These are phyloP conservation scores for Vitis rotundifolia DNA, from an alignment of 164 flowering plant genomes.

Conservation along the genomic window DNA sequence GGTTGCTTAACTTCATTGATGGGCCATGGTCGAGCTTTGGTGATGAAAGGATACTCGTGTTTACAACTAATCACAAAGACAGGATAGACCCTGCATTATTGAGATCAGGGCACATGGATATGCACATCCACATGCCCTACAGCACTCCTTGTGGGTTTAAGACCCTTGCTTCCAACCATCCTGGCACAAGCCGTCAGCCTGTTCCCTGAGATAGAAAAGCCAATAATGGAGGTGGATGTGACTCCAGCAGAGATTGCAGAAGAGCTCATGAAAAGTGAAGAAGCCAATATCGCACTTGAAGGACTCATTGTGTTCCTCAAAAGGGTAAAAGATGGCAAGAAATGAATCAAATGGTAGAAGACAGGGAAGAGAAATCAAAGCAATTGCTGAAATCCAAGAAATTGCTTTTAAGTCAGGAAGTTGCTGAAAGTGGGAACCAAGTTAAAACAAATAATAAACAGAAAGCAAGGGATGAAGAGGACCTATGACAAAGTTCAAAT, in stretches of 20 bases:
- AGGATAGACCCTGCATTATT: slow-evolving; percentile 28
- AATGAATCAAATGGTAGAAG: background rate
- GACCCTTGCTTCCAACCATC: slow-evolving; percentile 24
- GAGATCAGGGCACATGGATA: slow-evolving; percentile 28
- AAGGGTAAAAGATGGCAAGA: background rate
- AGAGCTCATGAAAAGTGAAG: slow-evolving; percentile 25
- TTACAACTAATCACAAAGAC: slow-evolving; percentile 27
- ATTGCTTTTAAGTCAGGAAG: too few relatives aligned
- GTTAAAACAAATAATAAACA: too few relatives aligned
- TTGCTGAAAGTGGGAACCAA: too few relatives aligned
- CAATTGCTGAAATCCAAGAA: too few relatives aligned
- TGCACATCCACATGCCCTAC: slow-evolving; percentile 31
- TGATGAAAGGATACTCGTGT: slow-evolving; percentile 29
- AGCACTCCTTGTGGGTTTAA: slow-evolving; percentile 19
- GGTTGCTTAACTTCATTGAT: slow-evolving; percentile 27
- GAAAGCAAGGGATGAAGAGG: too few relatives aligned
- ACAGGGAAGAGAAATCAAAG: background rate
- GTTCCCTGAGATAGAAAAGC: slow-evolving; percentile 7
- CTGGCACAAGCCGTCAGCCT: background rate
- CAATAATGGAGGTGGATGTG: slow-evolving; percentile 13
- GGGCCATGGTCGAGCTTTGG: slow-evolving; percentile 33
- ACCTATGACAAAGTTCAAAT: too few relatives aligned
- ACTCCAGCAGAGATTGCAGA: slow-evolving; percentile 33
- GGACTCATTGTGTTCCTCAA: slow-evolving; percentile 7
- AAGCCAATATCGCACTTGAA: slow-evolving; percentile 7